Evolutionary conservation across 306 rosid genomes (phyloP).

Genomic region (Carpinus fangiana): DNA sequence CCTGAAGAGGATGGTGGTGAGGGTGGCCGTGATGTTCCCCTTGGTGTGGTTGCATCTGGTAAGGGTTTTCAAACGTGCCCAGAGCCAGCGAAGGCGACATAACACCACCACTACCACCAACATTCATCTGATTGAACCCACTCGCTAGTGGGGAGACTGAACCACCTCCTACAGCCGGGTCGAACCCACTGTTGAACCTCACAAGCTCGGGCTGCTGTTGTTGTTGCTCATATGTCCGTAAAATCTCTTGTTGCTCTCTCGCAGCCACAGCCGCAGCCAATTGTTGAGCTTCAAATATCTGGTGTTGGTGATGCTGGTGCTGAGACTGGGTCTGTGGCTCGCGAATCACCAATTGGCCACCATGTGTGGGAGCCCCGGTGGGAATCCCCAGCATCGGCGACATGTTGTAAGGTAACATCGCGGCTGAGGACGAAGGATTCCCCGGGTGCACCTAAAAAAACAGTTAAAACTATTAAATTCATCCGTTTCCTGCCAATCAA

Average conservation of each 20-base stretch:
- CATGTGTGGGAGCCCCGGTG: constrained; percentile 7
- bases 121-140: constrained; percentile 53
- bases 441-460: no score
- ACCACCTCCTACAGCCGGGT: constrained; percentile 35
- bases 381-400: constrained; percentile 36
- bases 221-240: constrained; percentile 52
- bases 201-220: constrained; percentile 47
- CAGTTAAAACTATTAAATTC: no score
- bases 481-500: no score
- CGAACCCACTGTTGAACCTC: constrained; percentile 64
- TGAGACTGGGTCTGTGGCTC: constrained; percentile 39
- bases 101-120: constrained; percentile 30
- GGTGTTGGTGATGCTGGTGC: constrained; percentile 33
- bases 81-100: constrained; percentile 73
- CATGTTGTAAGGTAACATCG: constrained; percentile 40
- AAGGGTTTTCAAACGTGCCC: constrained; percentile 58
- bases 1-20: constrained; percentile 50
- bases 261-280: constrained; percentile 58
- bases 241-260: constrained; percentile 71
- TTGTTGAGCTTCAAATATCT: constrained; percentile 71
- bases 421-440: constrained; percentile 23
- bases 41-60: constrained; percentile 50
- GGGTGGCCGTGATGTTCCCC: constrained; percentile 35
- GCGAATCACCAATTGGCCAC: constrained; percentile 49
- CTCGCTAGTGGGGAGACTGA: constrained; percentile 36